Evolutionary conservation across 2,329 filamentous ascomycete genomes (phyloP).

Genomic region (Periconia sp.): DNA sequence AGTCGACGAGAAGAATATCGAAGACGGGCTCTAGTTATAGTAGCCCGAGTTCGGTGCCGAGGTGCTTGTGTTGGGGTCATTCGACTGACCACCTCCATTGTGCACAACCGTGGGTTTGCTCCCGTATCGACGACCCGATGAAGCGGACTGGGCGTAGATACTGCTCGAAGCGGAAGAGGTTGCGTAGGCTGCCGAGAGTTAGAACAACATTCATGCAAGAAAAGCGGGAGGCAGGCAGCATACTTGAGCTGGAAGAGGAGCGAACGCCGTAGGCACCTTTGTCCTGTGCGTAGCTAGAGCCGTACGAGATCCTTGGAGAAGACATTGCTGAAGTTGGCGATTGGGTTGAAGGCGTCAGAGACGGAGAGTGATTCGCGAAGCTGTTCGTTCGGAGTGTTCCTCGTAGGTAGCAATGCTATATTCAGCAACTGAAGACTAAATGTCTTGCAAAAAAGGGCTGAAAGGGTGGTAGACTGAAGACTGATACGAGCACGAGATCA

Average conservation of each 20-base stretch:
- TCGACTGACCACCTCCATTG: conserved; percentile 35
- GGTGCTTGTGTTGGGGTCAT: conserved; percentile 36
- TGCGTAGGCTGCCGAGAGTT: conserved; percentile 20
- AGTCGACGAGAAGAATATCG: conserved; percentile 2
- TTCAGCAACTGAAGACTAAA: conserved; percentile 9
- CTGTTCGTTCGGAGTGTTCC: conserved; percentile 8
- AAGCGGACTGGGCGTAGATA: conserved; percentile 30
- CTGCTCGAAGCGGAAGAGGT: conserved; percentile 23
- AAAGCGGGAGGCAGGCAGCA: no score
- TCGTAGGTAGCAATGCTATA: conserved; percentile 19
- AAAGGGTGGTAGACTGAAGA: conserved; percentile 24
- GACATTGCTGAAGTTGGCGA: conserved; percentile 23
- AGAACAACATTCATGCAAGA: conserved; percentile 9
- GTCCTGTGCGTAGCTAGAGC: conserved; percentile 27
- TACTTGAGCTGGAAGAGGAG: conserved; percentile 33
- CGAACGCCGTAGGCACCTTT: conserved; percentile 30
- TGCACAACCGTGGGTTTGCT: conserved; percentile 36
- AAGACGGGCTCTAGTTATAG: conserved; percentile 24
- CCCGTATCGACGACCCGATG: conserved; percentile 31
- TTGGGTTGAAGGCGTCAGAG: conserved; percentile 18
- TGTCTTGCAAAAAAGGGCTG: conserved; percentile 11
- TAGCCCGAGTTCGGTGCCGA: conserved; percentile 36
- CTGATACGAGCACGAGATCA: conserved; percentile 19
- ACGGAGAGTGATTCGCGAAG: conserved; percentile 17
- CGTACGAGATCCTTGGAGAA: conserved; percentile 31